A percentile compares a stretch with the other conserved stretches of the same genome.
Conservation (phyloP, 192 early-diverging fungal species). For the Mycoemilia scoparia region DNA sequence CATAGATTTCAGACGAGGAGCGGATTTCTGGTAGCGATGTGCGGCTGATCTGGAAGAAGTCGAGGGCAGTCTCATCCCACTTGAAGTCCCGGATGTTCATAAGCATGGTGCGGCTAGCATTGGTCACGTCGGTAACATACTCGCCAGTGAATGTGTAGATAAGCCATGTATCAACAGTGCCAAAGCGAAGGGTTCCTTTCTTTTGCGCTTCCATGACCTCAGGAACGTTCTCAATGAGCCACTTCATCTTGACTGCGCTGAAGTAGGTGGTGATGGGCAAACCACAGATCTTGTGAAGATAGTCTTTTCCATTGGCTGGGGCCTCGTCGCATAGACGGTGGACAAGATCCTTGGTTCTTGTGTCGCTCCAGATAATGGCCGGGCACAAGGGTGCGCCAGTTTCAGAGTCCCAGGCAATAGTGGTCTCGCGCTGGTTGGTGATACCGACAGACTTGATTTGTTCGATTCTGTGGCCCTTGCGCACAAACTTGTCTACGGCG, state of each 20-base stretch:
- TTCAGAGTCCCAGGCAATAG: constrained; percentile 68
- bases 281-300: constrained; percentile 47
- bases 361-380: constrained; percentile 87
- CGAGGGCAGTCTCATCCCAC: constrained; percentile 58
- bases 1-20: constrained; percentile 66
- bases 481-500: constrained; percentile 39
- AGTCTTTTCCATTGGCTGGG: constrained; percentile 22
- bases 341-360: constrained; percentile 62
- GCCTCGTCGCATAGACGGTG: constrained; percentile 34
- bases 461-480: constrained; percentile 34
- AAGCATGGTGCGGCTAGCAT: constrained; percentile 86
- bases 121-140: constrained; percentile 82
- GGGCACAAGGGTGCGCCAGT: constrained; percentile 65
- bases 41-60: constrained; percentile 57
- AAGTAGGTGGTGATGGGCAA: constrained; percentile 86
- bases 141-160: constrained; percentile 86
- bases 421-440: constrained; percentile 91
- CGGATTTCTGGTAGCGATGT: constrained; percentile 56
- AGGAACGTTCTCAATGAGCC: constrained; percentile 73
- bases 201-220: constrained; percentile 56
- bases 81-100: constrained; percentile 68
- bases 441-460: constrained; percentile 61
- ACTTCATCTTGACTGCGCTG: constrained; percentile 75
- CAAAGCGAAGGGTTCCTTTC: constrained; percentile 54
- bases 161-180: constrained; percentile 87